Base-by-base conservation (phyloP, 371 early-diverging fungal species). In the Apophysomyces variabilis region DNA sequence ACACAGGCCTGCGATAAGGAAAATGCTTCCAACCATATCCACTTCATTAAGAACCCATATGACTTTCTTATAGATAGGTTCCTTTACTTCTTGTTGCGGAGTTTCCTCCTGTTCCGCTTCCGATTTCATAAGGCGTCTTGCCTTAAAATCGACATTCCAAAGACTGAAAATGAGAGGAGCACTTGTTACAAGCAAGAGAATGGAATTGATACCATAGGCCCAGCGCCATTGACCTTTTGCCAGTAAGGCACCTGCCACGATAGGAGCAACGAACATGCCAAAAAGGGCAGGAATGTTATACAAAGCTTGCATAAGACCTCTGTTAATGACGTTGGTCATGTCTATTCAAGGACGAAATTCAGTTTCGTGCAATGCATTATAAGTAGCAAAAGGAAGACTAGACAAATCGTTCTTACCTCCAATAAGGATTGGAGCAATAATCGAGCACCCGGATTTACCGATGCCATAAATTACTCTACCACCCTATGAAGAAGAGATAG, bases 1-100 rank as follows among this genome's bases (percentile, higher is more conserved):
- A 37, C 66, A 71, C 56, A 83, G 66, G 46, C 70, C 70, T 9
- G 72, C 68, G 16, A 76, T 63, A 47, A 83, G 62, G 35, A 83
- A 61, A 7, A 83, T n/a, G 44, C 77, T 79, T 16, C 83, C 83
- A 38, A 83, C 47, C 4, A 71, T 58, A 69, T 83, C 81, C 37
- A 79, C 65, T 62, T 80, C 79, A 41, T 71, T 70, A 41, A 69
- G 41, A 36, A 74, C 41, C 78, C 77, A 83, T 6, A 39, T 12
- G 21, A 72, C 21, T 11, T 46, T n/a, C 13, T 66, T 18, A 4
- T 8, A 12, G 36, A 66, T 54, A 4, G 60, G 13, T 43, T 26
- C 43, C n/a, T 56, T 44, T 54, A 60, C 43, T 5, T 3, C 67
- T 26, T 26, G 32, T 26, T 26, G 32, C 1, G 32, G 3, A 58